Percentiles rank a stretch among this genome's conserved stretches.
Evolutionary conservation across 2,329 filamentous ascomycete genomes (phyloP).

Genomic region (Cylindrodendrum hubeiense): DNA sequence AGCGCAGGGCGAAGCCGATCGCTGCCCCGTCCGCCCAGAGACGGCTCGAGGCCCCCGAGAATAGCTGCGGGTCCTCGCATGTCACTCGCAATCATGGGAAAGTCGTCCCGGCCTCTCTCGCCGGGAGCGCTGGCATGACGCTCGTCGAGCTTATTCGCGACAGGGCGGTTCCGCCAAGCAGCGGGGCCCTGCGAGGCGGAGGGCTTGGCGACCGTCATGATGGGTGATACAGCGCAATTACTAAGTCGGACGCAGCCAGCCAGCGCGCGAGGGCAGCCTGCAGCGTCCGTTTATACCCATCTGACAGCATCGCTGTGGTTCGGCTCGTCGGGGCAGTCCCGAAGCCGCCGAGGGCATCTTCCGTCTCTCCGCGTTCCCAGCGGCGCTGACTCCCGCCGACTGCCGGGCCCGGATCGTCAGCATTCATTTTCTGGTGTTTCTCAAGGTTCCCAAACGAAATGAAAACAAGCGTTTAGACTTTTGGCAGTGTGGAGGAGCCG

Average conservation of each 20-base stretch:
- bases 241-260: not conserved
- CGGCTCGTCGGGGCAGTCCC: not conserved
- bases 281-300: not conserved
- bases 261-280: not conserved
- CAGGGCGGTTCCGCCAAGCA: not conserved
- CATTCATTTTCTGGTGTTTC: not conserved
- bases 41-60: not conserved
- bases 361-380: not conserved
- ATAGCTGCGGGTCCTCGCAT: not conserved
- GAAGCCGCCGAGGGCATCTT: not conserved
- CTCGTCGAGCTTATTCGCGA: not conserved
- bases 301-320: not conserved
- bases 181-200: constrained; percentile 1
- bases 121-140: no score
- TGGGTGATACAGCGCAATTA: not conserved
- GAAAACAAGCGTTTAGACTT: not conserved
- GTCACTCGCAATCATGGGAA: no score
- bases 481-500: not conserved
- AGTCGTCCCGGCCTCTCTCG: no score
- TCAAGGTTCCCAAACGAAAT: not conserved
- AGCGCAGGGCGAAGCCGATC: no score
- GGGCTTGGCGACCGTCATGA: constrained; percentile 4
- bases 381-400: not conserved
- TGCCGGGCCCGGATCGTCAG: not conserved
- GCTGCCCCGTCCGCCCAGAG: not conserved